Percentiles rank a stretch among this genome's conserved stretches.
phyloP scores from a whole-genome alignment of 2,329 filamentous ascomycete genomes.

The Paraphaeosphaeria minitans region DNA sequence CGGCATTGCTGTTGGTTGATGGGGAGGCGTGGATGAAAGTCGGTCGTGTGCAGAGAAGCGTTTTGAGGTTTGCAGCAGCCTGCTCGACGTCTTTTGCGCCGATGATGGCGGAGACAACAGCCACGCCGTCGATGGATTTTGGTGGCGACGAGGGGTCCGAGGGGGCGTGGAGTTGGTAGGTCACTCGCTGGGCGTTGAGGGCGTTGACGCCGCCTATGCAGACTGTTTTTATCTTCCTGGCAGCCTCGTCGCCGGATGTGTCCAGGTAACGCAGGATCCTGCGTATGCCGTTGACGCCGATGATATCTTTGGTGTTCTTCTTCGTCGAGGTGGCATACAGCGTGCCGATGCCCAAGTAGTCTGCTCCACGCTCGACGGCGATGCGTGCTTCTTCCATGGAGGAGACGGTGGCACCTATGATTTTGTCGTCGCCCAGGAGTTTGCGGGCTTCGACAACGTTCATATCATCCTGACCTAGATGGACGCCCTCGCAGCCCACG shows the following conservation, averaged over 20 bases:
- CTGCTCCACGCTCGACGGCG: conserved; percentile 77
- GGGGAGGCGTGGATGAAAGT: conserved; percentile 27
- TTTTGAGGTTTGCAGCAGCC: conserved; percentile 64
- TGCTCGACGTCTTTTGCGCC: conserved; percentile 69
- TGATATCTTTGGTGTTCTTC: conserved; percentile 81
- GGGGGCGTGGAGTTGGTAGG: conserved; percentile 68
- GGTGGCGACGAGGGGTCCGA: conserved; percentile 30
- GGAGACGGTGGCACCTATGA: conserved; percentile 88
- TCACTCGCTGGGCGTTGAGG: conserved; percentile 73
- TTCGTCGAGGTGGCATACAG: conserved; percentile 84
- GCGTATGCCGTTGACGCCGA: conserved; percentile 73
- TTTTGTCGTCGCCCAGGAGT: conserved; percentile 75
- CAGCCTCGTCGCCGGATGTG: conserved; percentile 34
- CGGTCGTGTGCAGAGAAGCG: conserved; percentile 55
- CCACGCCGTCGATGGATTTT: conserved; percentile 77
- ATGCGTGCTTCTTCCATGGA: conserved; percentile 72
- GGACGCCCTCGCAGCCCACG: conserved; percentile 86
- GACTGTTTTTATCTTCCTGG: conserved; percentile 60
- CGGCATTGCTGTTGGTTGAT: conserved; percentile 12
- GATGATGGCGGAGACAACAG: conserved; percentile 88
- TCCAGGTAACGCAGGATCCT: conserved; percentile 67
- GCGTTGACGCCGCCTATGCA: conserved; percentile 89
- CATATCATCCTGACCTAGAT: conserved; percentile 95
- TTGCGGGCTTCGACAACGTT: conserved; percentile 69
- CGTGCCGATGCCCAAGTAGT: conserved; percentile 90